phyloP scores from a whole-genome alignment of 2,329 filamentous ascomycete genomes.

The Fusarium sp. region DNA sequence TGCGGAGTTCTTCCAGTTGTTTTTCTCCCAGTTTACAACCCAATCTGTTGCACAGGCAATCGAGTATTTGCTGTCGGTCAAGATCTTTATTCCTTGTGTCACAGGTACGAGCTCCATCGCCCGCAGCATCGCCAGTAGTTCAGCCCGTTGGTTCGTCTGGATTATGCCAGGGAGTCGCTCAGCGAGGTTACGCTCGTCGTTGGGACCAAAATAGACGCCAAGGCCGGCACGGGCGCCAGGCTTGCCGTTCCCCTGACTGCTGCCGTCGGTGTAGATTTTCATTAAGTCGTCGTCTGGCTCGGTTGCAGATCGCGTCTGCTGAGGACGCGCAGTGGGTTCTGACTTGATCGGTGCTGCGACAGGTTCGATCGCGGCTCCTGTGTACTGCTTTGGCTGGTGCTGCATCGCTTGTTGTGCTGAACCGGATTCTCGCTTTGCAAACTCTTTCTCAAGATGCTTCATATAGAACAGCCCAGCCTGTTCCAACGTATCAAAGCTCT shows the following conservation, averaged over 20 bases:
- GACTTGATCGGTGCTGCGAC: constrained; percentile 38
- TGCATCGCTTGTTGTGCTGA: background rate
- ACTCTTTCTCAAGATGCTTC: constrained; percentile 73
- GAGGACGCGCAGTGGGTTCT: constrained; percentile 42
- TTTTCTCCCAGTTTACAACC: constrained; percentile 79
- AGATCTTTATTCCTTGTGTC: constrained; percentile 77
- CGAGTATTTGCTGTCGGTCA: constrained; percentile 89
- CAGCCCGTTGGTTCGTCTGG: constrained; percentile 97
- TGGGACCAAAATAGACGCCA: constrained; percentile 71
- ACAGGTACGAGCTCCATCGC: constrained; percentile 80
- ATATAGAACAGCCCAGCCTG: constrained; percentile 66
- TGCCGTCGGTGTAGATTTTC: constrained; percentile 71
- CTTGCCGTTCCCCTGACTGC: constrained; percentile 68
- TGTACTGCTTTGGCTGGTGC: constrained; percentile 32
- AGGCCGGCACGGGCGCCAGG: constrained; percentile 67
- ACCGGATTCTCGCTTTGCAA: constrained; percentile 57
- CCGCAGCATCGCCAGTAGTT: constrained; percentile 87
- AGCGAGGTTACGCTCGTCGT: constrained; percentile 73
- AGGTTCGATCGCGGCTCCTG: constrained; percentile 20
- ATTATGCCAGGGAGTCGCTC: constrained; percentile 77
- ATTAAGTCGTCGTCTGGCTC: constrained; percentile 32
- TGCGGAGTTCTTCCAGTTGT: constrained; percentile 80
- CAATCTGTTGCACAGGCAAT: constrained; percentile 91
- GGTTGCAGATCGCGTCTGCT: background rate
- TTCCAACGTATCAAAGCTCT: constrained; percentile 72